phyloP scores from a whole-genome alignment of 306 rosid genomes.

The Abrus pulchellus region DNA sequence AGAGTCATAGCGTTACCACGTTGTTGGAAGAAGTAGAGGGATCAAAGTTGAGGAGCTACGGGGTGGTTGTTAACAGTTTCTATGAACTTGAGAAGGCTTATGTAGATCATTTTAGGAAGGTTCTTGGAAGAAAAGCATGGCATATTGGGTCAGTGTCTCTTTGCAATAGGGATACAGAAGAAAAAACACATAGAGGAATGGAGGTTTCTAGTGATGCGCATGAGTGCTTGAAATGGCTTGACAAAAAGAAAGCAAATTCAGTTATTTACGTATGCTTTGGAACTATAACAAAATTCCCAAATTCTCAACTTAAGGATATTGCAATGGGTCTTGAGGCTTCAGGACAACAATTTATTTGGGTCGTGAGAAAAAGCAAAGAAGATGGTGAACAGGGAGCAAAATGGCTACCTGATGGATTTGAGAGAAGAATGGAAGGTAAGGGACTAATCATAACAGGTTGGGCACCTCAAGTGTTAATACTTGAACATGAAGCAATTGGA shows the following conservation, averaged over 20 bases:
- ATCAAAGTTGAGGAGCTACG: constrained; percentile 49
- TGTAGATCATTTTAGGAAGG: constrained; percentile 19
- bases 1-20: background rate
- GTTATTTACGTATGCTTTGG: constrained; percentile 69
- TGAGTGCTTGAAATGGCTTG: constrained; percentile 50
- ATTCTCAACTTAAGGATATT: constrained; percentile 61
- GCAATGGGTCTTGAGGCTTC: constrained; percentile 65
- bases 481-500: constrained; percentile 51
- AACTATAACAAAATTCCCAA: constrained; percentile 39
- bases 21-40: background rate
- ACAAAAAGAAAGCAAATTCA: constrained; percentile 49
- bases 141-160: constrained; percentile 54
- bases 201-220: constrained; percentile 14
- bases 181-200: constrained; percentile 29
- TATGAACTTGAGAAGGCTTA: constrained; percentile 35
- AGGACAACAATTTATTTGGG: constrained; percentile 60
- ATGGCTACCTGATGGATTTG: constrained; percentile 53
- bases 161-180: constrained; percentile 17
- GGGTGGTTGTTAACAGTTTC: constrained; percentile 53
- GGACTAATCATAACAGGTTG: constrained; percentile 59
- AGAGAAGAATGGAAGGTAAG: constrained; percentile 54
- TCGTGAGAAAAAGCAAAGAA: constrained; percentile 42
- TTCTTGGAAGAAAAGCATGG: constrained; percentile 56
- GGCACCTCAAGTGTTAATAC: constrained; percentile 57
- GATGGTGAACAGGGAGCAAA: background rate